These are phyloP conservation scores for Petunia axillaris DNA, from an alignment of 257 asterid genomes.

Conservation along the genomic window DNA sequence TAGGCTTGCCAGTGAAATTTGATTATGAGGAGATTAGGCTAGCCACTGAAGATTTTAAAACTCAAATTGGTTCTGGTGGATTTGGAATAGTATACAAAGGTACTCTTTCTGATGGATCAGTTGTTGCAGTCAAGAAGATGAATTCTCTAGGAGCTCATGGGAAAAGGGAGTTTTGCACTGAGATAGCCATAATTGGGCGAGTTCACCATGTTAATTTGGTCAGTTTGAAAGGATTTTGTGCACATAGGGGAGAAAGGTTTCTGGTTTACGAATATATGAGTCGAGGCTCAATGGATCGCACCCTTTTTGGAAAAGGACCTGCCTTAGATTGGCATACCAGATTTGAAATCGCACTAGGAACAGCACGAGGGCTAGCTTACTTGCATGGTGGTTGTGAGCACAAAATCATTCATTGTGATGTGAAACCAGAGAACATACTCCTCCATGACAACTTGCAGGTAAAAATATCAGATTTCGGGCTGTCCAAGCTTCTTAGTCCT, in stretches of 20 bases:
- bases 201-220: slow-evolving; percentile 80
- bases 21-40: slow-evolving; percentile 51
- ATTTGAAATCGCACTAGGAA: slow-evolving; percentile 63
- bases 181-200: slow-evolving; percentile 66
- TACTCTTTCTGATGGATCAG: slow-evolving; percentile 48
- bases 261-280: slow-evolving; percentile 81
- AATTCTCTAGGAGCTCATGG: slow-evolving; percentile 54
- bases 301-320: slow-evolving; percentile 64
- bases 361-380: slow-evolving; percentile 79
- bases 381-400: slow-evolving; percentile 70
- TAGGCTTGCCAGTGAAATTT: slow-evolving; percentile 65
- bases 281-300: slow-evolving; percentile 67
- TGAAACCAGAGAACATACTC: slow-evolving; percentile 82
- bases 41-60: slow-evolving; percentile 64
- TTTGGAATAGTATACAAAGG: slow-evolving; percentile 76
- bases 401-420: slow-evolving; percentile 78
- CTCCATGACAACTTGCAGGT: slow-evolving; percentile 61
- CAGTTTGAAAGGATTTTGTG: slow-evolving; percentile 66
- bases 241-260: slow-evolving; percentile 58
- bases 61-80: slow-evolving; percentile 72
- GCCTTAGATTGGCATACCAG: slow-evolving; percentile 71
- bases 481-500: slow-evolving; percentile 63
- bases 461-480: slow-evolving; percentile 80
- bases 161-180: slow-evolving; percentile 68
- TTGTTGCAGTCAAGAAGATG: slow-evolving; percentile 71